Conservation (phyloP, 2,329 filamentous ascomycete genomes). For the Trichoderma citrinoviride region DNA sequence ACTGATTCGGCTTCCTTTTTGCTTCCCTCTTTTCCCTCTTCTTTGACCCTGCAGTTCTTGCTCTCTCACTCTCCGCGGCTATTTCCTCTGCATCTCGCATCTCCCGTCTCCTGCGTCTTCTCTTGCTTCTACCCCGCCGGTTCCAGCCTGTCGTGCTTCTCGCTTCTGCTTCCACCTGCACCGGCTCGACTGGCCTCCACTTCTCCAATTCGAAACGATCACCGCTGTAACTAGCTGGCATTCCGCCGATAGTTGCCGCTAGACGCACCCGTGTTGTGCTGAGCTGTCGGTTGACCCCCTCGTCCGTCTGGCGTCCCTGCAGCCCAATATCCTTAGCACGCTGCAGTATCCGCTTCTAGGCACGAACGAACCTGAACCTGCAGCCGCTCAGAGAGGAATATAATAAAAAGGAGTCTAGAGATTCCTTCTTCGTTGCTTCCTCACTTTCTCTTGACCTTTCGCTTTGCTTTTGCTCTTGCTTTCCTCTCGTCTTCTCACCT, state of each 20-base stretch:
- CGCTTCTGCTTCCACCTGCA: slow-evolving; percentile 8
- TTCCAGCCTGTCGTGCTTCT: slow-evolving; percentile 12
- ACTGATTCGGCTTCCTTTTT: not conserved
- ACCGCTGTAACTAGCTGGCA: slow-evolving; percentile 14
- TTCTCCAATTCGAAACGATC: slow-evolving; percentile 6
- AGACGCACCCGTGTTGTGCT: slow-evolving; percentile 9
- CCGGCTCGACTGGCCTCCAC: slow-evolving; percentile 16
- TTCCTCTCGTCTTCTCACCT: not conserved
- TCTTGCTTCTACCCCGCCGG: slow-evolving; percentile 12
- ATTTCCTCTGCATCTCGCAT: not conserved
- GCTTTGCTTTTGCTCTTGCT: not conserved
- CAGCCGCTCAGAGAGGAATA: slow-evolving; percentile 4
- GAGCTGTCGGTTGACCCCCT: slow-evolving; percentile 16
- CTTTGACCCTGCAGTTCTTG: not conserved
- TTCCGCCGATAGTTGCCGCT: slow-evolving; percentile 20
- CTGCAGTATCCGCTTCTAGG: slow-evolving; percentile 20
- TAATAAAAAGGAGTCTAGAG: not conserved
- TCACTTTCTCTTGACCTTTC: slow-evolving; percentile 2
- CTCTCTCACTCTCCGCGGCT: not conserved
- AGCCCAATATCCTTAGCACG: slow-evolving; percentile 20
- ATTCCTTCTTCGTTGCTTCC: not conserved
- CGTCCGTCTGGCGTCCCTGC: slow-evolving; percentile 14
- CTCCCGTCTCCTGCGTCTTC: not conserved
- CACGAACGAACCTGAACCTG: slow-evolving; percentile 18
- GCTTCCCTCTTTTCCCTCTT: not conserved